These are phyloP conservation scores for Roridomyces roridus DNA, from an alignment of 768 basidiomycete species.

Conservation along the genomic window DNA sequence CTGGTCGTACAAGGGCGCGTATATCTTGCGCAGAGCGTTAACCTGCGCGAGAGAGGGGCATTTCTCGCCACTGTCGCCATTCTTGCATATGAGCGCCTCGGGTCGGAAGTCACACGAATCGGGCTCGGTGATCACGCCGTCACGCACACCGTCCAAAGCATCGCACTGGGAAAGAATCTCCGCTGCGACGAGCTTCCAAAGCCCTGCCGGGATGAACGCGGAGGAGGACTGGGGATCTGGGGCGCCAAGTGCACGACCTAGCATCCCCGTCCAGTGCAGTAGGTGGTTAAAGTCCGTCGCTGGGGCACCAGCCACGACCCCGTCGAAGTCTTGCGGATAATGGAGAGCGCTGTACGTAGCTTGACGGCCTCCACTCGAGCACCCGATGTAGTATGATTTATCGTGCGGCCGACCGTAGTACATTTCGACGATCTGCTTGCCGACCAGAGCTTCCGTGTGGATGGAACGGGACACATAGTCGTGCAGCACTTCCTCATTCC, in stretches of 20 bases:
- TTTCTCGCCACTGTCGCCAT: not conserved
- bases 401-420: slow-evolving; percentile 29
- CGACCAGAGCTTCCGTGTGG: slow-evolving; percentile 31
- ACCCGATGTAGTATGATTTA: slow-evolving; percentile 34
- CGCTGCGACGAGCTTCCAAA: slow-evolving; percentile 28
- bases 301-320: slow-evolving; percentile 32
- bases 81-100: slow-evolving; percentile 23
- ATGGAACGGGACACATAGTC: slow-evolving; percentile 33
- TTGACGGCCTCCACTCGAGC: slow-evolving; percentile 35
- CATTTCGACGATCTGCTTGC: slow-evolving; percentile 29
- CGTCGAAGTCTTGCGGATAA: slow-evolving; percentile 36
- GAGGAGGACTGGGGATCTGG: slow-evolving; percentile 11
- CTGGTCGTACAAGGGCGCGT: slow-evolving; percentile 26
- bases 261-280: slow-evolving; percentile 7
- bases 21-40: slow-evolving; percentile 27
- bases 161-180: slow-evolving; percentile 23
- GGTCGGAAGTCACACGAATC: slow-evolving; percentile 30
- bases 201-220: slow-evolving; percentile 18
- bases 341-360: slow-evolving; percentile 29
- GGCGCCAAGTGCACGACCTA: slow-evolving; percentile 9
- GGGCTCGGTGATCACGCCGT: slow-evolving; percentile 32
- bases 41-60: slow-evolving; percentile 30
- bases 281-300: slow-evolving; percentile 25
- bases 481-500: slow-evolving; percentile 30
- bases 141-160: slow-evolving; percentile 27